Percentiles rank a stretch among this genome's conserved stretches.
phyloP scores from a whole-genome alignment of 805 yeast species.

The Teunomyces pallodes region DNA sequence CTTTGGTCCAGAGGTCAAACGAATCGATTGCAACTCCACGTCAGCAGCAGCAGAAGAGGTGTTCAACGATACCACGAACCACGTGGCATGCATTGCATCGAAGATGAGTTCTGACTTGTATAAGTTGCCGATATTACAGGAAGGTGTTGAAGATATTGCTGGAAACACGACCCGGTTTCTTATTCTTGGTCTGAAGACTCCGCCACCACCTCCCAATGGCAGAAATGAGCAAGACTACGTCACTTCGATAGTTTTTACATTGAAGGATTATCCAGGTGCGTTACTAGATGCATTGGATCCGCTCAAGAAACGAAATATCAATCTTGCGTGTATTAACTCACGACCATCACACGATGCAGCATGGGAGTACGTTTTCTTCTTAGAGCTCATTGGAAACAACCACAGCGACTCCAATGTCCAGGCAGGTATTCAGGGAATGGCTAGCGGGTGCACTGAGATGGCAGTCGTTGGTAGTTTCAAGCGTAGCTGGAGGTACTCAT shows the following conservation, averaged over 20 bases:
- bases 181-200: conserved; percentile 46
- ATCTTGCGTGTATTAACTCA: conserved; percentile 70
- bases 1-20: conserved; percentile 36
- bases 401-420: conserved; percentile 25
- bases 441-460: conserved; percentile 45
- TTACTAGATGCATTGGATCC: conserved; percentile 61
- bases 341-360: conserved; percentile 65
- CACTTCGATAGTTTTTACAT: conserved; percentile 63
- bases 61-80: conserved; percentile 27
- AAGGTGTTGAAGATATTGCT: conserved; percentile 65
- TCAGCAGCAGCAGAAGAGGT: conserved; percentile 79
- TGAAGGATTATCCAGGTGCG: conserved; percentile 71
- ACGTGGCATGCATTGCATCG: conserved; percentile 73
- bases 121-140: conserved; percentile 50
- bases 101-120: conserved; percentile 61
- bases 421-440: conserved; percentile 42
- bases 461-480: conserved; percentile 60
- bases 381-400: conserved; percentile 57
- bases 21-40: conserved; percentile 73
- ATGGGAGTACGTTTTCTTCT: conserved; percentile 84
- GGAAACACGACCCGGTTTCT: conserved; percentile 87
- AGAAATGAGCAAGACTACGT: conserved; percentile 21
- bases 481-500: conserved; percentile 38
- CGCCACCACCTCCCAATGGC: conserved; percentile 8
- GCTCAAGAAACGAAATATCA: conserved; percentile 55